These are phyloP conservation scores for Hymenoscyphus fraxineus DNA, from an alignment of 2,329 filamentous ascomycete genomes.

Conservation along the genomic window DNA sequence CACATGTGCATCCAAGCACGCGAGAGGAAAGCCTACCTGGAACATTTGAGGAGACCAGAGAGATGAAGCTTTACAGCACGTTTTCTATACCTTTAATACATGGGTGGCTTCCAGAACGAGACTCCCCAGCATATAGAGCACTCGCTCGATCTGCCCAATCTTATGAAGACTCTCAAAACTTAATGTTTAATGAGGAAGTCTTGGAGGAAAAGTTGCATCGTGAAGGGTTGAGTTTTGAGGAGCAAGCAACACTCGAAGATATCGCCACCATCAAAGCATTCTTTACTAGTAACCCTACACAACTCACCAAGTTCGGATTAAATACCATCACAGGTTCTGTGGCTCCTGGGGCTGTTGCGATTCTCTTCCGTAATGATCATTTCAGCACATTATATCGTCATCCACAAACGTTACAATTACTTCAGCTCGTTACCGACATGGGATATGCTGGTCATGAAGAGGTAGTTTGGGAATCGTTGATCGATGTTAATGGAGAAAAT, in stretches of 20 bases:
- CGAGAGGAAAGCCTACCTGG: slow-evolving; percentile 55
- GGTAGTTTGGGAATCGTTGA: slow-evolving; percentile 92
- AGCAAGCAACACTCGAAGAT: slow-evolving; percentile 79
- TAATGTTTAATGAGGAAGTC: slow-evolving; percentile 86
- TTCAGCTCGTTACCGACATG: slow-evolving; percentile 86
- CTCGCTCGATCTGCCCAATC: slow-evolving; percentile 73
- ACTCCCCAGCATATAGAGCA: slow-evolving; percentile 64
- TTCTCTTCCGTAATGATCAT: slow-evolving; percentile 95
- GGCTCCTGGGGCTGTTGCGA: slow-evolving; percentile 74
- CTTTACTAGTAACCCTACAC: slow-evolving; percentile 74
- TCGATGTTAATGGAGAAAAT: slow-evolving; percentile 79
- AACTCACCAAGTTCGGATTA: slow-evolving; percentile 79
- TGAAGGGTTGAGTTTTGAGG: slow-evolving; percentile 61
- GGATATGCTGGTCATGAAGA: slow-evolving; percentile 86
- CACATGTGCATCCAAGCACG: slow-evolving; percentile 49
- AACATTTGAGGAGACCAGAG: slow-evolving; percentile 79
- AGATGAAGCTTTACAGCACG: slow-evolving; percentile 87
- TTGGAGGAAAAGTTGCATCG: slow-evolving; percentile 72
- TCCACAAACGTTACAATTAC: slow-evolving; percentile 68
- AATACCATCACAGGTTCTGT: slow-evolving; percentile 68
- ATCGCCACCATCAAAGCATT: slow-evolving; percentile 82
- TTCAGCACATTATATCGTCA: slow-evolving; percentile 94
- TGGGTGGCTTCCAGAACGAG: slow-evolving; percentile 77
- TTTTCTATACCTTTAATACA: slow-evolving; percentile 89
- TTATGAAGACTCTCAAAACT: slow-evolving; percentile 87